Percentiles rank a stretch among this genome's conserved stretches.
Conservation (phyloP, 169 alveolate species). For the Eimeria tenella region DNA sequence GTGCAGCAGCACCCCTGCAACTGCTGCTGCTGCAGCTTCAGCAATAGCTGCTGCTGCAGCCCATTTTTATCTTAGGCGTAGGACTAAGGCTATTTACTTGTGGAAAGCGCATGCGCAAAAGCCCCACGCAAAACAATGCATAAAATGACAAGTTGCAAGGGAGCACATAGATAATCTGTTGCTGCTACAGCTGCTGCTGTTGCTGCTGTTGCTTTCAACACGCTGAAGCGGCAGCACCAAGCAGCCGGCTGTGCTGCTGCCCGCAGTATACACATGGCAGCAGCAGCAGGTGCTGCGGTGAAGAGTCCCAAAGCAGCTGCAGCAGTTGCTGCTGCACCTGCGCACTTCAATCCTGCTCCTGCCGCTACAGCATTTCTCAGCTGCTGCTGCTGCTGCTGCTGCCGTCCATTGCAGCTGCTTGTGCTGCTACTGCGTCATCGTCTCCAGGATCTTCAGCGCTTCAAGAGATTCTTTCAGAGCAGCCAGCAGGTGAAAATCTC, state of each 20-base stretch:
- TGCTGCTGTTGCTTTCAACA: neutral
- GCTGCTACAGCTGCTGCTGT: conserved; percentile 11
- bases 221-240: too few relatives aligned
- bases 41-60: neutral
- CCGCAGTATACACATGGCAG: too few relatives aligned
- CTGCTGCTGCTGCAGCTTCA: conserved; percentile 1
- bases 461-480: conserved; percentile 37
- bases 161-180: neutral
- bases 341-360: neutral
- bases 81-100: too few relatives aligned
- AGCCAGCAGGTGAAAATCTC: conserved; percentile 41
- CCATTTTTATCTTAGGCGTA: too few relatives aligned
- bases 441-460: conserved; percentile 19
- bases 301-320: neutral
- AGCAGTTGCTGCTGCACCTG: conserved; percentile 8
- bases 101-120: too few relatives aligned
- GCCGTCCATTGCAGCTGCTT: neutral
- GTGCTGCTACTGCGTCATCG: conserved; percentile 15
- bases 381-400: conserved; percentile 4
- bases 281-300: neutral
- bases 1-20: neutral
- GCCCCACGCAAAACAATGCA: too few relatives aligned
- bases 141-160: too few relatives aligned
- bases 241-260: too few relatives aligned
- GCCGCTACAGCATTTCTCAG: neutral